These are phyloP conservation scores for Candida insectorum DNA, from an alignment of 805 yeast genomes.

Conservation along the genomic window DNA sequence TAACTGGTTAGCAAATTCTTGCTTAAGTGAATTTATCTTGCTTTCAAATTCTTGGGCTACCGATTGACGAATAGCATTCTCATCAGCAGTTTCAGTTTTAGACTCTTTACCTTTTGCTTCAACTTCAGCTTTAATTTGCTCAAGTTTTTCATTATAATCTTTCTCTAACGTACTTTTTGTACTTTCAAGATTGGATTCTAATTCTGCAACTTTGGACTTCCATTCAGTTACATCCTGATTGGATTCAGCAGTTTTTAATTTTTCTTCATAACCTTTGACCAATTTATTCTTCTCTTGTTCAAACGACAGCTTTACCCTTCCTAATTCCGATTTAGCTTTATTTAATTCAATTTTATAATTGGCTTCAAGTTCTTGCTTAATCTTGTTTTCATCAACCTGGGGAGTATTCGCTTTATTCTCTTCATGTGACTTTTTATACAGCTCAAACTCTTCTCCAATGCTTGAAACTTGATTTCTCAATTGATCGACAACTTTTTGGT, in stretches of 20 bases:
- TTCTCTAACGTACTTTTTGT: slow-evolving; percentile 12
- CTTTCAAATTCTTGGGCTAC: slow-evolving; percentile 5
- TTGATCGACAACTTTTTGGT: slow-evolving; percentile 18
- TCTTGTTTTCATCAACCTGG: too few species aligned
- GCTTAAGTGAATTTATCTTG: slow-evolving; percentile 18
- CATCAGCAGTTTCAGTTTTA: slow-evolving; percentile 11
- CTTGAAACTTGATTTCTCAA: slow-evolving; percentile 19
- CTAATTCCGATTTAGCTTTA: slow-evolving; percentile 11
- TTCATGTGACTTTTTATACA: slow-evolving; percentile 8
- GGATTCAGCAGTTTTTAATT: slow-evolving; percentile 13
- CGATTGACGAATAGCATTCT: slow-evolving; percentile 5
- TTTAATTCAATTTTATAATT: slow-evolving; percentile 11
- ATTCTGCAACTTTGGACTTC: slow-evolving; percentile 14
- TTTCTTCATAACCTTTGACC: slow-evolving; percentile 8
- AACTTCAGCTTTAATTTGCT: slow-evolving; percentile 23
- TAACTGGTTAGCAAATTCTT: slow-evolving; percentile 17
- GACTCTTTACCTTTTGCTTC: slow-evolving; percentile 17
- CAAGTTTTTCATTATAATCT: slow-evolving; percentile 20
- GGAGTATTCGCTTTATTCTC: background rate
- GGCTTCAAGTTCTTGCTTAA: background rate
- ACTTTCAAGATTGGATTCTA: slow-evolving; percentile 14
- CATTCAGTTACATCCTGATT: slow-evolving; percentile 7
- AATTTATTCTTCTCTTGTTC: slow-evolving; percentile 8
- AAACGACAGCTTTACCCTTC: slow-evolving; percentile 10
- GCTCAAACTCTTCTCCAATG: slow-evolving; percentile 10